Conservation (phyloP, 2,329 filamentous ascomycete genomes). For the Exophiala mesophila region DNA sequence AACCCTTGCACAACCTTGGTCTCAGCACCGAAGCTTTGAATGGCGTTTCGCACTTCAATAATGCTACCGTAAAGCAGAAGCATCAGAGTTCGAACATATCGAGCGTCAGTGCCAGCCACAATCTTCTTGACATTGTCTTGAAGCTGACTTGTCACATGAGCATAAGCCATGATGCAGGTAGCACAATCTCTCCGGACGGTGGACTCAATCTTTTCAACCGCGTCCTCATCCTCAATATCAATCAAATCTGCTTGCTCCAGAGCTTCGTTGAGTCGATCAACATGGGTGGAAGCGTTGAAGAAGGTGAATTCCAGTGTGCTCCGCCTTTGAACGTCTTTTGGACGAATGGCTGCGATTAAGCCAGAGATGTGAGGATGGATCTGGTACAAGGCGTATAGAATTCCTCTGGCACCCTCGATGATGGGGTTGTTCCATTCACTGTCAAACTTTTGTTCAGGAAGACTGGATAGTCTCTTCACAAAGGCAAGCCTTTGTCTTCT, state of each 20-base stretch:
- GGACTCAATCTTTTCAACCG: slow-evolving; percentile 36
- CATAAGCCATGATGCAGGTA: slow-evolving; percentile 48
- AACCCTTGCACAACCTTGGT: slow-evolving; percentile 25
- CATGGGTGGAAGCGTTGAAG: slow-evolving; percentile 51
- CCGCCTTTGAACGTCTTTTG: slow-evolving; percentile 40
- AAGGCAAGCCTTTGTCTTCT: slow-evolving; percentile 39
- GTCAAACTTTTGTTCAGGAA: slow-evolving; percentile 52
- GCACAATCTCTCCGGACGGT: slow-evolving; percentile 44
- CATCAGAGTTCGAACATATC: slow-evolving; percentile 55
- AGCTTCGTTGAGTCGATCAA: slow-evolving; percentile 53
- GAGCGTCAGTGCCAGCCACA: slow-evolving; percentile 51
- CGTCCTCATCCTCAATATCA: slow-evolving; percentile 48
- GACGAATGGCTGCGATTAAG: slow-evolving; percentile 44
- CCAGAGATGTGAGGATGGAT: slow-evolving; percentile 44
- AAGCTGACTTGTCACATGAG: slow-evolving; percentile 46
- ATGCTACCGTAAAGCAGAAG: slow-evolving; percentile 55
- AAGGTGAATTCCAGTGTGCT: slow-evolving; percentile 53
- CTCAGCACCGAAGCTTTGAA: slow-evolving; percentile 46
- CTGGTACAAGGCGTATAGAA: slow-evolving; percentile 52
- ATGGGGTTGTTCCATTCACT: slow-evolving; percentile 45
- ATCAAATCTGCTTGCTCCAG: slow-evolving; percentile 47
- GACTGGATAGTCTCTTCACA: slow-evolving; percentile 51
- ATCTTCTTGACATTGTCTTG: slow-evolving; percentile 47
- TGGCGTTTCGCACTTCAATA: slow-evolving; percentile 57
- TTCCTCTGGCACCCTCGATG: slow-evolving; percentile 52